Evolutionary conservation across 2,329 filamentous ascomycete genomes (phyloP), one percentile per base, ranked within the genome.

Genomic region (Epichloe typhina): DNA sequence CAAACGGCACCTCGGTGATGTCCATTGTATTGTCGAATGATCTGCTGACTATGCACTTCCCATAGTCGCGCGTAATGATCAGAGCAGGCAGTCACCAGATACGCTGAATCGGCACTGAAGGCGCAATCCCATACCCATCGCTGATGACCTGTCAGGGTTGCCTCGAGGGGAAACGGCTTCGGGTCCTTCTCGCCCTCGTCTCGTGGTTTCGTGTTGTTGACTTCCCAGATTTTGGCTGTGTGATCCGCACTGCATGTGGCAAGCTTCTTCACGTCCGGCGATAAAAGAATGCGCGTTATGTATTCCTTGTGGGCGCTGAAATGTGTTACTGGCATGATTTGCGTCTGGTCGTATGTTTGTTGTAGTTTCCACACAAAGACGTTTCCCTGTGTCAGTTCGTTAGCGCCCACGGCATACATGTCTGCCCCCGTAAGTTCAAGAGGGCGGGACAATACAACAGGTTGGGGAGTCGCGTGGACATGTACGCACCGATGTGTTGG

Each of bases 81-180:
- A 41, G 85, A 91, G 64, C 88, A 95, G 5, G 90, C 89, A 0
- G 90, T 96, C 12, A 96, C 90, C 6, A 96, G 74, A 62, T 96
- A 96, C 0, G 90, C 90, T 36, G 84, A 90, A 65, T 96, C 90
- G 26, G 90, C 90, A 54, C 86, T 91, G 69, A 96, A 96, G 1
- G 90, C 90, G 62, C 90, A 96, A 66, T 96, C 90, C 90, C 90
- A 96, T 1, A 96, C 90, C 90, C 90, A 96, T 50, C 90, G 83
- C 69, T 96, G 90, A 68, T 96, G 90, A 50, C 86, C 88, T 21
- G 86, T 86, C 1, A 96, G 78, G 1, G 88, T 94, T 3, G 88
- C 89, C 67, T 95, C 87, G 19, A 95, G 78, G 9, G 84, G 85
- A 58, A 87, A 93, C 41, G 74, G 83, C 65, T 75, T 79, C 8